Evolutionary conservation across 2,329 filamentous ascomycete genomes (phyloP), one percentile per base, ranked within the genome.

Genomic region (Aspergillus transmontanensis): DNA sequence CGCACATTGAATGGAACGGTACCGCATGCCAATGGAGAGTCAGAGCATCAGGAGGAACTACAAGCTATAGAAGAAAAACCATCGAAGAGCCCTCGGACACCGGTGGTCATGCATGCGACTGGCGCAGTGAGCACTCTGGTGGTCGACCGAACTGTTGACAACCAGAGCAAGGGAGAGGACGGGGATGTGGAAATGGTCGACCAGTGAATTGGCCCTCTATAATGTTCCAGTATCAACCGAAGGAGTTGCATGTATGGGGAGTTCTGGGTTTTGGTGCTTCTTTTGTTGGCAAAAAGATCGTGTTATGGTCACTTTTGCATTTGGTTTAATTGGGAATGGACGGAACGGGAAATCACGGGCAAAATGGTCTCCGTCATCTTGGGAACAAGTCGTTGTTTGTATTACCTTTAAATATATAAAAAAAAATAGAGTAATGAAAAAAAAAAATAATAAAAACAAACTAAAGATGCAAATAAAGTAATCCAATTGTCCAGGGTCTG

Each of bases 141-240:
- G 73, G 76, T 83, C 48, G 86, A 88, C 63, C 73, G 71, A 72
- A 84, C 85, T 74, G 80, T 82, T 60, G 83, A 85, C 66, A 80
- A 80, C 21, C 75, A 73, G 11, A 72, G 69, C 26, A 66, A 64
- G 53, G 36, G 73, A 65, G 68, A 75, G 9, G 83, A 86, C 64
- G 80, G 75, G 10, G 87, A 90, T 71, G 84, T 89, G 36, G 79
- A 85, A 59, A 90, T 90, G 88, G 81, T 79, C 36, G 85, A 82
- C 55, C 58, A 65, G 36, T 68, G 41, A 66, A 26, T 32, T 48
- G 9, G 45, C 59, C 36, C 21, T 34, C 12, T 19, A 23, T 51
- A 48, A 32, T 21, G 14, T 54, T 34, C 43, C 16, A 57, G 61
- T 56, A 55, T 53, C 56, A 59, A 34, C 30, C 23, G 43, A 39